Conservation (phyloP, 2,329 filamentous ascomycete species). For the Nothophaeocryptopus gaeumannii region DNA sequence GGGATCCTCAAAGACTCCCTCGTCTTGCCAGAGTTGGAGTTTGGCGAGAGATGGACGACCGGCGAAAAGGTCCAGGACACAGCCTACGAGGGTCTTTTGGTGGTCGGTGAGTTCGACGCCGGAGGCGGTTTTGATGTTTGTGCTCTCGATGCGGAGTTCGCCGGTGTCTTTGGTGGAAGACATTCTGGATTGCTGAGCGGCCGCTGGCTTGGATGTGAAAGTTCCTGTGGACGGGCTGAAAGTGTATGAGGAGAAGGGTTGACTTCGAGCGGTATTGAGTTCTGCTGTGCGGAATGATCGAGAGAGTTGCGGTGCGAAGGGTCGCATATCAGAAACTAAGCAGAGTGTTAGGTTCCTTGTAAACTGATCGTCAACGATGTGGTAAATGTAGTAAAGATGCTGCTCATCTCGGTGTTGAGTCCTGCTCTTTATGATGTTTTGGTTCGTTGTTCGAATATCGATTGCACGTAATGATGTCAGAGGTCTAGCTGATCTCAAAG, state of each 20-base stretch:
- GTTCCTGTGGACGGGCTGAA: background rate
- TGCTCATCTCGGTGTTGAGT: too few species aligned
- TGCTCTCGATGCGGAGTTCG: slow-evolving; percentile 52
- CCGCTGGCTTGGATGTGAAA: background rate
- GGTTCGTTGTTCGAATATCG: too few species aligned
- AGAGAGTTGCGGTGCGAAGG: slow-evolving; percentile 14
- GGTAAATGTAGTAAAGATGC: too few species aligned
- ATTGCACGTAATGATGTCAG: too few species aligned
- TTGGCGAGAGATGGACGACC: slow-evolving; percentile 59
- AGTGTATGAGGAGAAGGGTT: background rate
- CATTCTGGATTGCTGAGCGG: slow-evolving; percentile 18
- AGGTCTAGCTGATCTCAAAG: too few species aligned
- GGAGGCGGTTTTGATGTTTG: slow-evolving; percentile 51
- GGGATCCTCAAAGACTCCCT: slow-evolving; percentile 58
- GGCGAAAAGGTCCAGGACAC: slow-evolving; percentile 61
- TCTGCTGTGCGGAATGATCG: slow-evolving; percentile 3
- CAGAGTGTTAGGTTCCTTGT: too few species aligned
- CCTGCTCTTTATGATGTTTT: too few species aligned
- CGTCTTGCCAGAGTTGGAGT: slow-evolving; percentile 58
- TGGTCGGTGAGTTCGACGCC: slow-evolving; percentile 51
- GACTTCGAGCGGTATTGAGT: background rate
- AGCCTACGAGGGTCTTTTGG: slow-evolving; percentile 57
- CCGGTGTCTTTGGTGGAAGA: slow-evolving; percentile 23
- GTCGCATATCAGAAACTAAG: slow-evolving; percentile 2
- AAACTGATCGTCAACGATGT: too few species aligned